phyloP scores from a whole-genome alignment of 768 basidiomycete species.

The Coprinellus micaceus region DNA sequence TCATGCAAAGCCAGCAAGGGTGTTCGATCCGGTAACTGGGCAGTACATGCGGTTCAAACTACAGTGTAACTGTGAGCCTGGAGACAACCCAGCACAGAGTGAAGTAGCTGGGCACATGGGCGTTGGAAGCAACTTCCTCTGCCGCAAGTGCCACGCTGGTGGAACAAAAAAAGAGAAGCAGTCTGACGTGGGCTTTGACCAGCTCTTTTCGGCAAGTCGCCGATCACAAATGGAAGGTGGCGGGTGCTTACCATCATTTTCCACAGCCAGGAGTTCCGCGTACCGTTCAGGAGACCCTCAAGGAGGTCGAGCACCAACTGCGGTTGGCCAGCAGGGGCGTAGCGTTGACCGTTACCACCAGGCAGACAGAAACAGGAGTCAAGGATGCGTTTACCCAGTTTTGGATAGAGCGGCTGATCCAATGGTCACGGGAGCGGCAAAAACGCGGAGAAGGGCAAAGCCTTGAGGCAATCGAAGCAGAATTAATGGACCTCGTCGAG shows the following conservation, averaged over 20 bases:
- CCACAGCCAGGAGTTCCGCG: background rate
- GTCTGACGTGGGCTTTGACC: constrained; percentile 31
- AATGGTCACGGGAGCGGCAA: background rate
- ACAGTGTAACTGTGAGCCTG: constrained; percentile 25
- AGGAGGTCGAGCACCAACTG: background rate
- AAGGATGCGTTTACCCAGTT: constrained; percentile 4
- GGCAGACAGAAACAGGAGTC: background rate
- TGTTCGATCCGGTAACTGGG: constrained; percentile 24
- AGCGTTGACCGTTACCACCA: background rate
- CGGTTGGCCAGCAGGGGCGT: constrained; percentile 1
- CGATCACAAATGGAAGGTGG: too few species aligned
- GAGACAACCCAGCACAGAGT: constrained; percentile 39
- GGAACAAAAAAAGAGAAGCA: constrained; percentile 30
- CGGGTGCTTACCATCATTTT: too few species aligned
- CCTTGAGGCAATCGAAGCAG: background rate
- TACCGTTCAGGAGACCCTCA: background rate
- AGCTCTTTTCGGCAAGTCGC: constrained; percentile 29
- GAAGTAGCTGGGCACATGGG: constrained; percentile 38
- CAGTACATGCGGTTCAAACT: constrained; percentile 23
- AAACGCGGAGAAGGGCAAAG: background rate
- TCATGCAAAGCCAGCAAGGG: constrained; percentile 26
- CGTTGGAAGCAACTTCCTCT: constrained; percentile 35
- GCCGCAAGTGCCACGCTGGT: constrained; percentile 36
- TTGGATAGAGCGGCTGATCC: constrained; percentile 5
- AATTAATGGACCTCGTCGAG: background rate